Evolutionary conservation across 202 grass and related monocot genomes (phyloP), one percentile per base, ranked within the genome.

Genomic region (Schoenoplectus tabernaemontani): DNA sequence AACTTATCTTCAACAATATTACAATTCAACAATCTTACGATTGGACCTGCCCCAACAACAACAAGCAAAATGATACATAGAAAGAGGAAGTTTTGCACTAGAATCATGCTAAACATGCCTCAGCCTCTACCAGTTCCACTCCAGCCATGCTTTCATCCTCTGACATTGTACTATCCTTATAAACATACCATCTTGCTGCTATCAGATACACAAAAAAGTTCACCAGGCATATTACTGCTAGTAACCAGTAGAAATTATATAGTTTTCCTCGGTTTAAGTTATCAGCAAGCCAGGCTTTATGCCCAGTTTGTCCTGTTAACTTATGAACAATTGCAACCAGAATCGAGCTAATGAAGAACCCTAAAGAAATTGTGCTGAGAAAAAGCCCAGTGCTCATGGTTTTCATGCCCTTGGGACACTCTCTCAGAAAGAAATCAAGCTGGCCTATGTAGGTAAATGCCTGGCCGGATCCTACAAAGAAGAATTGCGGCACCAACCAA

Each of bases 341-440:
- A 15, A 77, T 89, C 0, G 94, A 92, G 84, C 94, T 97, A 11
- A 93, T 82, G 56, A 92, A 97, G 70, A 97, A 97, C 0, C 94
- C 94, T 0, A 97, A 83, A 9, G 94, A 90, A 3, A 93, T 86
- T 4, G 91, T 97, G 85, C 89, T 97, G 4, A 97, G 80, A 83
- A 97, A 97, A 0, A 97, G 57, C 0, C 93, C 93, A 1, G 93
- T 97, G 87, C 93, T 97, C 91, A 97, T 93, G 6, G 93, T 93
- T 80, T 97, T 97, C 93, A 97, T 97, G 1, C 93, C 93, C 61
- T 90, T 91, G 24, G 93, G 93, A 77, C 93, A 93, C 70, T 97
- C 93, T 0, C 89, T 81, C 16, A 97, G 87, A 83, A 97, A 97
- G 85, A 97, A 97, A 79, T 93, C 93, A 9, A 97, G 78, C 78